Percentiles rank a stretch among this genome's conserved stretches.
Evolutionary conservation across 2,329 filamentous ascomycete genomes (phyloP).

Genomic region (Macrophomina phaseolina): DNA sequence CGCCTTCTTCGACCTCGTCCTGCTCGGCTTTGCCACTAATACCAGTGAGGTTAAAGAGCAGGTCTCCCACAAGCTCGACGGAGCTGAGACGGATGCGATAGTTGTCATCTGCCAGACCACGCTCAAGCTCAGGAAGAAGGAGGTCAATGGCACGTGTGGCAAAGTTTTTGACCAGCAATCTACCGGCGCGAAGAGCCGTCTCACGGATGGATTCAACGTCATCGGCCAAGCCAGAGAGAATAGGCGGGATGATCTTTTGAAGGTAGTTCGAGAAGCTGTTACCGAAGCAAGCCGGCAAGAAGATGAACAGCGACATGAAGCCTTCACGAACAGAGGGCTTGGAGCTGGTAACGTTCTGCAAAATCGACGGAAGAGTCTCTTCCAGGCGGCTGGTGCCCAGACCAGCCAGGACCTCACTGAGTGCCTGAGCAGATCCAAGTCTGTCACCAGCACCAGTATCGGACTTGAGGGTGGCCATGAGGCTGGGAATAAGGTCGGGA

Average conservation of each 20-base stretch:
- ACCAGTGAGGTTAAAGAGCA: conserved; percentile 96
- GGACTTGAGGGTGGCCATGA: conserved; percentile 97
- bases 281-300: conserved; percentile 97
- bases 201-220: conserved; percentile 96
- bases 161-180: conserved; percentile 97
- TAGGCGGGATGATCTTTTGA: conserved; percentile 92
- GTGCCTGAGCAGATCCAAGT: conserved; percentile 92
- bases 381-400: conserved; percentile 90
- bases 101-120: conserved; percentile 94
- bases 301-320: conserved; percentile 99
- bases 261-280: conserved; percentile 98
- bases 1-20: conserved; percentile 79
- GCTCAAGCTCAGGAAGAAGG: conserved; percentile 90
- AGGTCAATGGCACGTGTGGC: conserved; percentile 93
- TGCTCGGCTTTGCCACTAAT: conserved; percentile 77
- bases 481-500: conserved; percentile 93
- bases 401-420: conserved; percentile 94
- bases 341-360: conserved; percentile 92
- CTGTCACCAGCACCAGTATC: conserved; percentile 96
- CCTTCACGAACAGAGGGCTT: conserved; percentile 93
- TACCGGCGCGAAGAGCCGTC: conserved; percentile 91
- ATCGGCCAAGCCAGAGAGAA: conserved; percentile 90
- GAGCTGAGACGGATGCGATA: conserved; percentile 98
- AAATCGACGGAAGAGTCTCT: conserved; percentile 92
- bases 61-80: conserved; percentile 93